These are phyloP conservation scores for Nicotiana rustica DNA, from an alignment of 305 asterid genomes.

Conservation along the genomic window DNA sequence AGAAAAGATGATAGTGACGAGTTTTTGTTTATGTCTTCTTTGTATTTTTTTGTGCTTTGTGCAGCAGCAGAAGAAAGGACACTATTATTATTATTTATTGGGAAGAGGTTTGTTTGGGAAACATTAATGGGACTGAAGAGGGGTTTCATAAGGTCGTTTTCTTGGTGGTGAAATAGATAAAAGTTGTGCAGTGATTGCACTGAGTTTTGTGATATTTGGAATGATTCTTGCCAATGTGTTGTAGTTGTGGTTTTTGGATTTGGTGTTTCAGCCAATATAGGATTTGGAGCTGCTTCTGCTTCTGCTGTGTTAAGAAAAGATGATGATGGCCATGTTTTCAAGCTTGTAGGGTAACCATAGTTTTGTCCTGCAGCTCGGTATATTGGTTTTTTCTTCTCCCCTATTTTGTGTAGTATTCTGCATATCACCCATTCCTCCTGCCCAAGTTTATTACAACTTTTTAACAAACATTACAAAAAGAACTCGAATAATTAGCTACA, in stretches of 20 bases:
- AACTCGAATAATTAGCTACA: no score
- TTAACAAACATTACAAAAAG: no score
- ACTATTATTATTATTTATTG: slow-evolving; percentile 29
- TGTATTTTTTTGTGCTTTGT: neutral
- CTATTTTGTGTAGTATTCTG: slow-evolving; percentile 73
- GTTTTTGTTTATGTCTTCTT: neutral
- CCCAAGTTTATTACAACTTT: neutral
- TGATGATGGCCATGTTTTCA: slow-evolving; percentile 32
- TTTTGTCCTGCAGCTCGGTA: slow-evolving; percentile 30
- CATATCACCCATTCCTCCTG: slow-evolving; percentile 97
- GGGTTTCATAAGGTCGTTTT: slow-evolving; percentile 53
- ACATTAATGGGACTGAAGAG: slow-evolving; percentile 36
- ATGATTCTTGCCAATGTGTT: neutral
- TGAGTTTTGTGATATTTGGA: neutral
- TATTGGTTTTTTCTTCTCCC: slow-evolving; percentile 59
- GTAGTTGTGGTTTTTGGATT: slow-evolving; percentile 22
- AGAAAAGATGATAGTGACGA: neutral
- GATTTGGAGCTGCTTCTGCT: no score
- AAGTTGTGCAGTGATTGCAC: slow-evolving; percentile 23
- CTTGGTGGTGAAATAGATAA: slow-evolving; percentile 45
- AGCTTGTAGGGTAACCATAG: slow-evolving; percentile 41
- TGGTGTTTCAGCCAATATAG: neutral
- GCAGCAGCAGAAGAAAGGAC: neutral
- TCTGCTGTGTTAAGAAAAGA: neutral
- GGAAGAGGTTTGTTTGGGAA: slow-evolving; percentile 39